Evolutionary conservation across 2,329 filamentous ascomycete genomes (phyloP), one percentile per base, ranked within the genome.

Genomic region (Canariomyces notabilis): DNA sequence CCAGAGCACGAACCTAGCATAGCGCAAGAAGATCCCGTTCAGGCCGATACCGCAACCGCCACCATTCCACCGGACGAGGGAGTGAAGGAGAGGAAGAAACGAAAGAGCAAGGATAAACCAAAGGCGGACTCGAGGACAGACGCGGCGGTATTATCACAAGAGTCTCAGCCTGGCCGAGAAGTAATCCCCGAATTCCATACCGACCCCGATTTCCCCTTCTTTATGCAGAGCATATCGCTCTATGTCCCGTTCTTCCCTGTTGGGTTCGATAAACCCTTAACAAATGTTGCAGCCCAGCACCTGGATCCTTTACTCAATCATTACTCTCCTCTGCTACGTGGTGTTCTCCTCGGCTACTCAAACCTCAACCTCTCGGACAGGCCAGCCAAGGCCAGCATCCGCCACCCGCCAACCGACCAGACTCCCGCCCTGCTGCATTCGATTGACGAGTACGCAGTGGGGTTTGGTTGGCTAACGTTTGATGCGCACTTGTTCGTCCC

Each of bases 401-500:
- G 60, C 22, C 69, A 70, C 18, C 73, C 74, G 1, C 63, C 69
- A 5, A 70, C 73, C 14, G 73, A 80, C 48, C 61, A 72, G 29
- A 71, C 71, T 18, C 66, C 69, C 0, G 64, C 65, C 12, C 57
- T 68, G 9, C 63, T 76, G 4, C 60, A 74, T 38, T 77, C 77
- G 5, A 69, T 87, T 33, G 82, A 87, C 67, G 93, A 97, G 67
- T 94, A 90, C 61, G 88, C 86, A 6, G 87, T 89, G 19, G 84
- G 83, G 18, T 96, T 87, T 61, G 80, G 87, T 38, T 97, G 91
- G 83, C 78, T 95, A 18, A 95, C 89, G 0, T 89, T 85, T 1
- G 89, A 94, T 18, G 85, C 95, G 52, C 74, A 94, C 36, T 70
- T 97, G 15, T 94, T 95, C 63, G 78, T 85, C 23, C 91, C 93